These are phyloP conservation scores for Hericium erinaceus DNA, from an alignment of 768 basidiomycete species.

Conservation along the genomic window DNA sequence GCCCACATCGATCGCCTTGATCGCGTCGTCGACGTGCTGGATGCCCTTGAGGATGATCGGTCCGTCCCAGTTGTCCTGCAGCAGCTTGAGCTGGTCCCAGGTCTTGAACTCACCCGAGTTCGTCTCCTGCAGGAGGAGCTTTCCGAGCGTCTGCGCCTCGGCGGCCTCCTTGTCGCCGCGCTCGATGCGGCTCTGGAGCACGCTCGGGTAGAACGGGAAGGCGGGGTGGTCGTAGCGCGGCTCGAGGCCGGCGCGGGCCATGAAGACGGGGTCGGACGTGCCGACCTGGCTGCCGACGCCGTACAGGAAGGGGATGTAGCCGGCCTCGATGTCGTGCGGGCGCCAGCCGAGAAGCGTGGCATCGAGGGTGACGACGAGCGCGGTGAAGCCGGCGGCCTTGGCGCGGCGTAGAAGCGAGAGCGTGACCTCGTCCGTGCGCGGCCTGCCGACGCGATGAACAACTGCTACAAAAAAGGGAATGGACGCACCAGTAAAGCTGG, in stretches of 20 bases:
- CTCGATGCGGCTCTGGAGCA: conserved; percentile 30
- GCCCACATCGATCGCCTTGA: conserved; percentile 53
- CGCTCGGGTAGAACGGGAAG: conserved; percentile 53
- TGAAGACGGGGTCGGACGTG: conserved; percentile 70
- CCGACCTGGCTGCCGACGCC: conserved; percentile 62
- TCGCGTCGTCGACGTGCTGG: conserved; percentile 59
- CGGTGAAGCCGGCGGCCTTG: conserved; percentile 55
- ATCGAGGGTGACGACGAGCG: conserved; percentile 74
- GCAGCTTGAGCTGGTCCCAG: conserved; percentile 65
- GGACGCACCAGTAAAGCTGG: conserved; percentile 66
- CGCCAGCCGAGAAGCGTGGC: conserved; percentile 27
- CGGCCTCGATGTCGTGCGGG: conserved; percentile 41
- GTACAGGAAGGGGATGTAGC: conserved; percentile 58
- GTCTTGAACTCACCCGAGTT: conserved; percentile 53
- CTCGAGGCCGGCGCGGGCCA: conserved; percentile 43
- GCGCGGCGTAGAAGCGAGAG: conserved; percentile 58
- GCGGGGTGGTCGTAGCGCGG: conserved; percentile 31
- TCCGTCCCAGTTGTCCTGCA: conserved; percentile 70
- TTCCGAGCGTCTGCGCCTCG: conserved; percentile 38
- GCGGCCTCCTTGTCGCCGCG: conserved; percentile 40
- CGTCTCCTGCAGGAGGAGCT: conserved; percentile 52
- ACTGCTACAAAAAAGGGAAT: neutral
- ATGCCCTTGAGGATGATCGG: conserved; percentile 75
- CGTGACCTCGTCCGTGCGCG: conserved; percentile 47
- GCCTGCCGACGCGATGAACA: conserved; percentile 32